These are phyloP conservation scores for Gastrolobium bilobum DNA, from an alignment of 306 rosid genomes.

Conservation along the genomic window DNA sequence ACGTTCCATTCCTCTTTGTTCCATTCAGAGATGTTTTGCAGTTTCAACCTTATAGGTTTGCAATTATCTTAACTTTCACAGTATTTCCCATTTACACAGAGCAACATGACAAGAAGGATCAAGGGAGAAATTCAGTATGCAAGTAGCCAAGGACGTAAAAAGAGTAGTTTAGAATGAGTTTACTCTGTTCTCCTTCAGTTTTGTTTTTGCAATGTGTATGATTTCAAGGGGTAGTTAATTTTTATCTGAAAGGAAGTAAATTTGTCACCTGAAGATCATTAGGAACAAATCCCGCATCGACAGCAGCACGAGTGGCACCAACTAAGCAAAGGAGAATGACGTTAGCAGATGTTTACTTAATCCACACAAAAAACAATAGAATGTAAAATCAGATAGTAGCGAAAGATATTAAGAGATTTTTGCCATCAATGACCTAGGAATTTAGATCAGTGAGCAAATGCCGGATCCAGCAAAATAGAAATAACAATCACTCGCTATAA, in stretches of 20 bases:
- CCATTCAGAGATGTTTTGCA: neutral
- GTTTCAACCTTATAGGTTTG: neutral
- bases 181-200: slow-evolving; percentile 24
- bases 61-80: slow-evolving; percentile 15
- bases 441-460: slow-evolving; percentile 24
- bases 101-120: slow-evolving; percentile 27
- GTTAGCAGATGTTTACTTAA: slow-evolving; percentile 35
- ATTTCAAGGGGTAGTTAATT: neutral
- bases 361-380: slow-evolving; percentile 31
- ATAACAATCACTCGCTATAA: slow-evolving; percentile 5
- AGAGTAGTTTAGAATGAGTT: slow-evolving; percentile 34
- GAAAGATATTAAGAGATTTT: slow-evolving; percentile 5
- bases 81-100: neutral
- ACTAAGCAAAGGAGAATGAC: slow-evolving; percentile 61
- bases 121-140: neutral
- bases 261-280: slow-evolving; percentile 89
- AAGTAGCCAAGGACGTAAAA: slow-evolving; percentile 31
- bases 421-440: slow-evolving; percentile 19
- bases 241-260: slow-evolving; percentile 37
- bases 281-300: slow-evolving; percentile 94
- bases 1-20: neutral
- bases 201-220: neutral
- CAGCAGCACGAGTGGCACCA: slow-evolving; percentile 99
- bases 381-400: slow-evolving; percentile 17
- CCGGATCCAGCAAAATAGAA: slow-evolving; percentile 9